These are phyloP conservation scores for Candida sp. DNA, from an alignment of 1,139 yeast genomes.

Conservation along the genomic window DNA sequence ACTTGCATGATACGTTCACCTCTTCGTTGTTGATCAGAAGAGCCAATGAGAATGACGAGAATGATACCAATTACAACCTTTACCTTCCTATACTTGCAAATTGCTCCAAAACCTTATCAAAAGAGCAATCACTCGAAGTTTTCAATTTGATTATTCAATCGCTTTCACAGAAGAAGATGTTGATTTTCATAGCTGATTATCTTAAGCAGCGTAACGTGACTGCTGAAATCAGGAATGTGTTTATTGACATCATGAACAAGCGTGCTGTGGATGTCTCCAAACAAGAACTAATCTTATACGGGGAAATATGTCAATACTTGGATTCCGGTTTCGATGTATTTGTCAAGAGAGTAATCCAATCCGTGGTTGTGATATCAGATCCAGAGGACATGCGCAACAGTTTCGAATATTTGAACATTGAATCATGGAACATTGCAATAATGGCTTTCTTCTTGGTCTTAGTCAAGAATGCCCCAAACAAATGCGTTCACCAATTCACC, in stretches of 20 bases:
- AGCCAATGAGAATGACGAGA: conserved; percentile 4
- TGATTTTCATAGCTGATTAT: conserved; percentile 24
- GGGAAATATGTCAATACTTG: conserved; percentile 28
- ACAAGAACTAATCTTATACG: conserved; percentile 26
- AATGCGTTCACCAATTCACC: conserved; percentile 26
- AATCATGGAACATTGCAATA: conserved; percentile 32
- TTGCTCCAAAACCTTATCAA: conserved; percentile 16
- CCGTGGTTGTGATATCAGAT: conserved; percentile 30
- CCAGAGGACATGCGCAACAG: conserved; percentile 29
- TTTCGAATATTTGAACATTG: conserved; percentile 23
- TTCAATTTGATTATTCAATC: conserved; percentile 25
- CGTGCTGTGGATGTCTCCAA: conserved; percentile 17
- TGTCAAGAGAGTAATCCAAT: conserved; percentile 38
- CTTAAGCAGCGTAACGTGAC: conserved; percentile 10
- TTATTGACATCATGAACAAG: conserved; percentile 23
- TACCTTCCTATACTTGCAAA: conserved; percentile 14
- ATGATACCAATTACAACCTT: conserved; percentile 11
- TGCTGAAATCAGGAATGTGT: conserved; percentile 17
- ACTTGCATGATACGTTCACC: conserved; percentile 36
- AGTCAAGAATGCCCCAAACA: conserved; percentile 40
- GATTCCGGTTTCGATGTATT: conserved; percentile 26
- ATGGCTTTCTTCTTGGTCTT: conserved; percentile 35
- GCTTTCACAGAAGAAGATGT: conserved; percentile 24
- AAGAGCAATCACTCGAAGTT: conserved; percentile 24
- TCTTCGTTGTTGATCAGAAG: conserved; percentile 17